Conservation (phyloP, 805 yeast genomes). For the Yarrowia phangngaensis region DNA sequence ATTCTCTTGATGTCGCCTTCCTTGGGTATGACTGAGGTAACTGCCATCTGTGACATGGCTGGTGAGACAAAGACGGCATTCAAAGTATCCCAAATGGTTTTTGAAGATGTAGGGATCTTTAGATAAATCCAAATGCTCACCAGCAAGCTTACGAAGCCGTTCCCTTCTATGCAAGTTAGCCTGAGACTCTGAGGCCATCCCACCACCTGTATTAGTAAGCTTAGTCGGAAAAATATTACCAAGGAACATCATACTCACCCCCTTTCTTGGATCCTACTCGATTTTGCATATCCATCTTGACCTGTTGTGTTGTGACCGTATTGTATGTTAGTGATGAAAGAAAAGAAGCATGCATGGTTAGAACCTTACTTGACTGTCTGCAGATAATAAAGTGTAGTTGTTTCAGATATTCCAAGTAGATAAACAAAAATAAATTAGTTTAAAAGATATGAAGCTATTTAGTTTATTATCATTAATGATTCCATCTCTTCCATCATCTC, state of each 20-base stretch:
- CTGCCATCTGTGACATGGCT: slow-evolving; percentile 76
- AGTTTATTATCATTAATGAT: no score
- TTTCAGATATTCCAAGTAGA: no score
- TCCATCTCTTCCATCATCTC: no score
- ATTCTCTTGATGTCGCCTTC: slow-evolving; percentile 74
- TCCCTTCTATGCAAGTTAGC: slow-evolving; percentile 64
- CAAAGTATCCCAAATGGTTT: slow-evolving; percentile 78
- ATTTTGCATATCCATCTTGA: slow-evolving; percentile 79
- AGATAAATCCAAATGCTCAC: slow-evolving; percentile 43
- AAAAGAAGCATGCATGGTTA: no score
- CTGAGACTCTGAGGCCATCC: slow-evolving; percentile 71
- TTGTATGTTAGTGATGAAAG: no score
- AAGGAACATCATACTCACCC: slow-evolving; percentile 31
- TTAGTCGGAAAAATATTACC: neutral
- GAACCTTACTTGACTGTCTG: no score
- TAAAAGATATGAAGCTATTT: no score
- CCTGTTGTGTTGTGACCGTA: no score
- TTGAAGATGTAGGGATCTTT: slow-evolving; percentile 79
- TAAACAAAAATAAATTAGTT: no score
- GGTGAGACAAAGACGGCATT: slow-evolving; percentile 80
- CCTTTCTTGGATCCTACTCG: slow-evolving; percentile 90
- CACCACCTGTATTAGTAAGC: slow-evolving; percentile 53
- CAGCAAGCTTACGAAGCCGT: slow-evolving; percentile 60
- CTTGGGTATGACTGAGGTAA: slow-evolving; percentile 78
- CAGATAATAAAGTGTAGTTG: no score